Base-by-base conservation (phyloP, 768 basidiomycete genomes). In the Rhodotorula babjevae region DNA sequence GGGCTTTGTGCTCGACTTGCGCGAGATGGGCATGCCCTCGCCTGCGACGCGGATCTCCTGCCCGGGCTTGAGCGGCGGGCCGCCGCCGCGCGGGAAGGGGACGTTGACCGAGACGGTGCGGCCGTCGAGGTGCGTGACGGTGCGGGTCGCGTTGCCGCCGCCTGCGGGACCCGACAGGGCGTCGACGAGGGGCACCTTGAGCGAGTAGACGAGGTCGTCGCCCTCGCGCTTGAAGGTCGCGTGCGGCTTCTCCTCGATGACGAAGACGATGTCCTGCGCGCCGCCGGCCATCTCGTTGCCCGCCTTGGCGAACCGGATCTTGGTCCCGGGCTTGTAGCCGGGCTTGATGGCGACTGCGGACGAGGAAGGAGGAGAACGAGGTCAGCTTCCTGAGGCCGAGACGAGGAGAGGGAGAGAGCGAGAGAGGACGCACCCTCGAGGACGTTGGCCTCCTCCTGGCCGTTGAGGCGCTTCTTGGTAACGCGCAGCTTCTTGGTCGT, bases 251-350 rank as follows among this genome's bases (percentile, higher is more conserved):
- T 97, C 93, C 81, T 96, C 94, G n/a, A 96, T 87, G 60, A 95
- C 87, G 79, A 99, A 97, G 46, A 93, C 93, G n/a, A 99, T 85
- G 80, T 94, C 92, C 78, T 93, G 92, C 23, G 89, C 80, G 27
- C 65, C 67, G 15, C 59, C 42, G 8, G 67, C 50, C 31, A 65
- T 70, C 77, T 93, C 92, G 81, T 97, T 93, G 6, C 92, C 92
- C 18, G 91, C 89, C 31, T 87, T 86, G 0, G 90, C 87, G 82
- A 94, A 97, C 55, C 91, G 88, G 70, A 98, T 86, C 82, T 95
- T 96, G 27, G 95, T 97, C 0, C 95, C 95, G 72, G 87, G 87
- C 85, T 97, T 97, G 93, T 93, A 98, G 1, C 95, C 95, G 0
- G 94, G 92, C 74, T 83, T 80, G 71, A 84, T 81, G 61, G 81